Evolutionary conservation across 2,329 filamentous ascomycete genomes (phyloP), one percentile per base, ranked within the genome.

Genomic region (Alternaria arbusti): DNA sequence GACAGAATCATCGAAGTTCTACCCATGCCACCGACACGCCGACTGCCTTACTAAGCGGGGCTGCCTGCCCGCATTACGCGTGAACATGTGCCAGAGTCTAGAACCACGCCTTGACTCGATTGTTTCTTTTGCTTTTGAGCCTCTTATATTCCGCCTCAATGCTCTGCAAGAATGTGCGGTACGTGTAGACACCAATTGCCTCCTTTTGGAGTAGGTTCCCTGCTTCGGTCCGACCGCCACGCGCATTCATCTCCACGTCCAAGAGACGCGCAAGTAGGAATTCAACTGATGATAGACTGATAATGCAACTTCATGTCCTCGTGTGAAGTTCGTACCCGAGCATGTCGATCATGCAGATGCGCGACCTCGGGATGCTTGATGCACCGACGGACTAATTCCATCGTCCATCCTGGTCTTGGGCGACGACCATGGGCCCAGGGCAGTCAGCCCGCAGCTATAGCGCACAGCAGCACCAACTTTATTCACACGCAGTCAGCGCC

Each of bases 1-100:
- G 63, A 65, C 56, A 65, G 63, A 57, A 66, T 66, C 63, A 66
- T 66, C 54, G 60, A 66, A 63, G 60, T 68, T 55, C 50, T 32
- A 50, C 56, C 50, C 50, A 59, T 59, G 46, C 45, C 46, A 49
- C 65, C 63, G 63, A 61, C 57, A 36, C 43, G 54, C 56, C 47
- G 63, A 52, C 49, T 63, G 57, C 36, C 36, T 40, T 40, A 67
- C 63, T 66, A 66, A 66, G 63, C 62, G 44, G 36, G 23, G 58
- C 30, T 12, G 44, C 56, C 56, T 15, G 40, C 40, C 26, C 36
- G 36, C 36, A 40, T 45, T 23, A 54, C 43, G 49, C 43, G 60
- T 57, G 47, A 52, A 59, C 30, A 54, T 44, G 36, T 44, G 32
- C 52, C 40, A 44, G 22, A 44, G 36, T 10, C 36, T 28, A 12